A percentile compares a stretch with the other conserved stretches of the same genome.
These are phyloP conservation scores for Lactifluus hygrophoroides DNA, from an alignment of 768 basidiomycete species.

Conservation along the genomic window DNA sequence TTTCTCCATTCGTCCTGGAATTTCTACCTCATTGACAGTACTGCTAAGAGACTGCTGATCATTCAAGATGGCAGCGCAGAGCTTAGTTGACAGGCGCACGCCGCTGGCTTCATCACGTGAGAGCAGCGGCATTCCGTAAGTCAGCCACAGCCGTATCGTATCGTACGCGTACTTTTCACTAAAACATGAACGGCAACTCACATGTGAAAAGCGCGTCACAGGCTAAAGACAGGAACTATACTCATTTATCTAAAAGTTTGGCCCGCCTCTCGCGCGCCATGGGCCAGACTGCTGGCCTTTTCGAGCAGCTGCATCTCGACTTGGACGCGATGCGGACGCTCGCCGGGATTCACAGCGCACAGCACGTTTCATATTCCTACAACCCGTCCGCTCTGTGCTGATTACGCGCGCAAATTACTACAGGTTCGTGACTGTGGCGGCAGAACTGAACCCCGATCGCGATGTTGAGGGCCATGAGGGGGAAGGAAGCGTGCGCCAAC, in stretches of 20 bases:
- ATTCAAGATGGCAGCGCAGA: not conserved
- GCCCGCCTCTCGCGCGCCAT: constrained; percentile 60
- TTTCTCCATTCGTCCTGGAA: constrained; percentile 1
- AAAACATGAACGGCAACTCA: constrained; percentile 21
- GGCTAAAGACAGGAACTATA: constrained; percentile 74
- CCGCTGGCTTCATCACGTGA: constrained; percentile 9
- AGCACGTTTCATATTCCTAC: constrained; percentile 39
- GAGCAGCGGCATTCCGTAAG: not conserved
- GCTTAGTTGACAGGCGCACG: not conserved
- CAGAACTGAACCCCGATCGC: constrained; percentile 33
- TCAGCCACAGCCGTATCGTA: not conserved
- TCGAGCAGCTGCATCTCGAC: constrained; percentile 68
- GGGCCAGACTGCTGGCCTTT: constrained; percentile 64
- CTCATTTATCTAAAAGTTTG: constrained; percentile 62
- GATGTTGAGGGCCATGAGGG: constrained; percentile 4
- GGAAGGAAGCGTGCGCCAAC: not conserved
- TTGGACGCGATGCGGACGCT: constrained; percentile 72
- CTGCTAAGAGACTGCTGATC: not conserved
- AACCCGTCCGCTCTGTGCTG: not conserved
- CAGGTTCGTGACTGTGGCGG: constrained; percentile 46
- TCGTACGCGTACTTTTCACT: not conserved
- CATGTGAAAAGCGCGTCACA: constrained; percentile 58
- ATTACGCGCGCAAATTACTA: not conserved
- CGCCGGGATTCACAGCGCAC: constrained; percentile 72
- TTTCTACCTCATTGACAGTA: not conserved